phyloP scores from a whole-genome alignment of 192 early-diverging fungal genomes.

The Entomortierella lignicola region DNA sequence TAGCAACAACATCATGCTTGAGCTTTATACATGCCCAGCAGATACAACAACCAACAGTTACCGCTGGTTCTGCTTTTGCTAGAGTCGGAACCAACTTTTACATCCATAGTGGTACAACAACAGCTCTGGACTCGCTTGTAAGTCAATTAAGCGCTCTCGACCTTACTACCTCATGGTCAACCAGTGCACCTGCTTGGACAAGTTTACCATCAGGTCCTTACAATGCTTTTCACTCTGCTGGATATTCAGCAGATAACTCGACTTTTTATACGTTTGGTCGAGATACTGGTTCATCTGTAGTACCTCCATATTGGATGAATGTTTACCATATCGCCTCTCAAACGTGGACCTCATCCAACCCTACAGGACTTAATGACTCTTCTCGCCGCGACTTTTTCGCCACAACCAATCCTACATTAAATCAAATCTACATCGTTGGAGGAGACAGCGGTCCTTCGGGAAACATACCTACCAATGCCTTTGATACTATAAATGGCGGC shows the following conservation, averaged over 20 bases:
- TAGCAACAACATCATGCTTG: background rate
- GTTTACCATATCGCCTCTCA: constrained; percentile 6
- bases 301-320: constrained; percentile 6
- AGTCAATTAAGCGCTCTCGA: constrained; percentile 22
- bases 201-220: constrained; percentile 9
- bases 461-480: background rate
- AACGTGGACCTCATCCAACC: constrained; percentile 10
- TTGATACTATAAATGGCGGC: constrained; percentile 8
- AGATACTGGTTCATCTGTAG: constrained; percentile 10
- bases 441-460: constrained; percentile 10
- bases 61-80: constrained; percentile 23
- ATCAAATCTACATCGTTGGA: constrained; percentile 34
- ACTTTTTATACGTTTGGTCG: constrained; percentile 38
- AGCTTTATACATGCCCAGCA: constrained; percentile 1
- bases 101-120: constrained; percentile 25
- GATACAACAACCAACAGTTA: constrained; percentile 11
- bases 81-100: constrained; percentile 25
- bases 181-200: constrained; percentile 15
- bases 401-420: constrained; percentile 12
- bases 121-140: constrained; percentile 17
- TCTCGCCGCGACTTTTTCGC: constrained; percentile 29
- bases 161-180: constrained; percentile 18
- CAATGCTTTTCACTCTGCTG: constrained; percentile 35
- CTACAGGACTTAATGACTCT: background rate
- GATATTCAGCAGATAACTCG: constrained; percentile 11